phyloP scores from a whole-genome alignment of 2,329 filamentous ascomycete genomes.

The Beauveria australis region DNA sequence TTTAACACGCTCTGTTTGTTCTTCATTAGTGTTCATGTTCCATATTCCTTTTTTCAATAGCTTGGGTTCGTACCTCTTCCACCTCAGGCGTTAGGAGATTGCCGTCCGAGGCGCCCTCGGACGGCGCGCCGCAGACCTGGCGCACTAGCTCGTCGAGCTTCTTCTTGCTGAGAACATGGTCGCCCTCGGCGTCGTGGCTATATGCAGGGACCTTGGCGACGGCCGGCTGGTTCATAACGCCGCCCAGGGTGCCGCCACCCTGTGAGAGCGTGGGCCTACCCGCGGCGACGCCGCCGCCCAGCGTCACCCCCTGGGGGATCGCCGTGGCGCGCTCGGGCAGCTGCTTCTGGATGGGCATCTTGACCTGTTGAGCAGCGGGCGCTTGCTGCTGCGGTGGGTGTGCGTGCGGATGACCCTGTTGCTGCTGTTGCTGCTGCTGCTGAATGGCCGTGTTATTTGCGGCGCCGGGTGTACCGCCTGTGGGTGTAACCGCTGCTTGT shows the following conservation, averaged over 20 bases:
- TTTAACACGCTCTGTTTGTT: constrained; percentile 65
- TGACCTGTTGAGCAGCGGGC: constrained; percentile 40
- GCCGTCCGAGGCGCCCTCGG: constrained; percentile 57
- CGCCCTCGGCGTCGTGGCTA: constrained; percentile 83
- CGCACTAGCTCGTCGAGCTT: constrained; percentile 92
- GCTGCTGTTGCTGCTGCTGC: constrained; percentile 25
- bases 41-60: no score
- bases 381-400: constrained; percentile 32
- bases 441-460: constrained; percentile 15
- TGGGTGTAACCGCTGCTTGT: constrained; percentile 10
- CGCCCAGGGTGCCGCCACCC: constrained; percentile 67
- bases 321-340: constrained; percentile 60
- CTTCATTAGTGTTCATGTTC: not conserved
- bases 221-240: constrained; percentile 81
- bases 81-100: constrained; percentile 84
- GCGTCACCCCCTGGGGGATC: constrained; percentile 64
- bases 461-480: constrained; percentile 15
- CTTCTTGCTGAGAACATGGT: constrained; percentile 93
- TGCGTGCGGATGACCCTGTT: constrained; percentile 38
- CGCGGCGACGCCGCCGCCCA: constrained; percentile 53
- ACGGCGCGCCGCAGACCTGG: constrained; percentile 78
- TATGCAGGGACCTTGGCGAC: constrained; percentile 74
- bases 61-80: constrained; percentile 64
- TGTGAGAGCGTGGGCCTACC: constrained; percentile 76
- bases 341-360: constrained; percentile 77